Evolutionary conservation across 208 protist species (phyloP), one percentile per base, ranked within the genome.

Genomic region (Perkinsela sp.): DNA sequence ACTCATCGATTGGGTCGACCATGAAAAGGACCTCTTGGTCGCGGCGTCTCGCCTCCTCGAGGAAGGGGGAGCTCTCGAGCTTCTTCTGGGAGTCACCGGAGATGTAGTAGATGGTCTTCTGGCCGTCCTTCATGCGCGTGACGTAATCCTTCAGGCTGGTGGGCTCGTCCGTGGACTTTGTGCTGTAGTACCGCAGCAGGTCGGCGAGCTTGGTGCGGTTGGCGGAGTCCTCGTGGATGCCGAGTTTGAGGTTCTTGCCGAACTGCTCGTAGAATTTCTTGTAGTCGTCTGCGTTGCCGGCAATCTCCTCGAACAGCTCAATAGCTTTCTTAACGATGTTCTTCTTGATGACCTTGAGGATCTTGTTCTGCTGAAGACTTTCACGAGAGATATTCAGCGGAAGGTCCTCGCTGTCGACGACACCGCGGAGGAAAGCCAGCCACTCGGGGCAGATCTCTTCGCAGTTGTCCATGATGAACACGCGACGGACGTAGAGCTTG

Each of bases 101-200:
- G 78, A 98, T 97, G 82, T 96, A 98, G 84, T 96, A 98, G 74
- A 98, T 98, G 70, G 82, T 76, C 74, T 97, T 94, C 86, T 98
- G 96, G 13, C 75, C 77, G 74, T 95, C 90, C 75, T 94, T 90
- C 96, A 98, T 98, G 66, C 91, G 76, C 1, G 74, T 76, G 32
- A 94, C 79, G 80, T 98, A 98, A 70, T 98, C 95, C 73, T 96
- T 90, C 32, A 98, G 77, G 16, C 85, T 88, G 31, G 85, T 92
- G 32, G 79, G 66, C 48, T 97, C 89, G 30, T 96, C 93, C 30
- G 71, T 78, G 30, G 75, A 80, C 73, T 92, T 91, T 32, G 90
- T 93, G 31, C 90, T 92, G 70, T 91, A 66, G 82, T 85, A 98
- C 69, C 93, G 81, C 28, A 98, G 78, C 1, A 97, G 77, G 32